phyloP scores from a whole-genome alignment of 305 asterid species.

The Fraxinus sp. region DNA sequence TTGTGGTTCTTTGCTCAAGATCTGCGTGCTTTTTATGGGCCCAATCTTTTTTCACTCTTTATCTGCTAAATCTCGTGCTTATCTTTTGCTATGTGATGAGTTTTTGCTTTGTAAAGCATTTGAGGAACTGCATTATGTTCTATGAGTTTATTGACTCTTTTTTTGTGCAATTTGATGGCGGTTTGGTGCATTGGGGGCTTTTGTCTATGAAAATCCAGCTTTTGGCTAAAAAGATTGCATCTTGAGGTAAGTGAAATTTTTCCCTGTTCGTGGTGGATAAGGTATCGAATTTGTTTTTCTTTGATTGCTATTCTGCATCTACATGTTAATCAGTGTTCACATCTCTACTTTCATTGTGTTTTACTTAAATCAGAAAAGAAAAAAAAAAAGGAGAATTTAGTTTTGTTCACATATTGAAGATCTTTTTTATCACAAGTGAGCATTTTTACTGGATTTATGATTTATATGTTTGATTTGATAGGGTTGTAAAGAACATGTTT shows the following conservation, averaged over 20 bases:
- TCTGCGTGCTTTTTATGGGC: constrained; percentile 64
- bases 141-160: constrained; percentile 22
- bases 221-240: constrained; percentile 10
- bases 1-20: constrained; percentile 68
- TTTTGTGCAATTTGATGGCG: constrained; percentile 23
- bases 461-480: constrained; percentile 13
- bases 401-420: constrained; percentile 5
- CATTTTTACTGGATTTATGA: constrained; percentile 22
- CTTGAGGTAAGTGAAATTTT: constrained; percentile 17
- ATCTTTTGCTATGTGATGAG: constrained; percentile 49
- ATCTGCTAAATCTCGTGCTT: constrained; percentile 36
- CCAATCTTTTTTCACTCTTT: constrained; percentile 41
- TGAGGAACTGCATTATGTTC: constrained; percentile 42
- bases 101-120: constrained; percentile 35
- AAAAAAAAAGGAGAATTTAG: neutral
- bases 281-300: constrained; percentile 12
- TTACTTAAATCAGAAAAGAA: neutral
- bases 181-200: constrained; percentile 15
- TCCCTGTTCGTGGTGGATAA: neutral
- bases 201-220: neutral
- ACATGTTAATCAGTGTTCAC: neutral
- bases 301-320: constrained; percentile 24
- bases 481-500: constrained; percentile 6
- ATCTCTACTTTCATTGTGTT: neutral
- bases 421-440: neutral